Evolutionary conservation across 768 basidiomycete genomes (phyloP), one percentile per base, ranked within the genome.

Genomic region (Neoboletus brunneissimus): DNA sequence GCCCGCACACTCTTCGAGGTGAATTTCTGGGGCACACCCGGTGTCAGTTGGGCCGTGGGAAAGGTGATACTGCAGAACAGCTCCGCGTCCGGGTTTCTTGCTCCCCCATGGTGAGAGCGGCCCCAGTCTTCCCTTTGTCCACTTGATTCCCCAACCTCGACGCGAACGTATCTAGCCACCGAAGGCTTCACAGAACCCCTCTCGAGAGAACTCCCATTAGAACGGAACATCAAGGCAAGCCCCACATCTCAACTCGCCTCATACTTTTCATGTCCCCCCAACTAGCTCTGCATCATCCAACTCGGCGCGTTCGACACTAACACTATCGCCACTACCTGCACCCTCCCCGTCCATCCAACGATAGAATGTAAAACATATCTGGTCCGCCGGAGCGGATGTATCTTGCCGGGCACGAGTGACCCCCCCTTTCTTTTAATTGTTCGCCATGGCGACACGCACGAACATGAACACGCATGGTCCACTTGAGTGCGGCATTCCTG

Each of bases 1-100:
- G 75, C 74, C 4, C 64, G 73, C 4, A 53, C 58, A 5, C 16
- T 72, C 55, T 75, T 77, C 48, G 74, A 77, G 38, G 70, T 68
- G 1, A 67, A 67, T 38, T 76, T 62, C 23, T 62, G 55, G 55
- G 57, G 60, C 2, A 32, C 48, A 0, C 54, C 50, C 15, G 25
- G 34, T 32, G 65, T 76, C 10, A 64, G 61, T 32, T 61, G 55
- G 29, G 59, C 66, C 16, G 66, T 69, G 2, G 52, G 3, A 48
- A 50, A 23, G 62, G 65, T 2, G 10, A 41, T 59, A n/a, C 29
- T 59, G 0, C 66, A 60, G 22, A 63, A 63, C 11, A 55, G 59
- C 31, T 67, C 55, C 18, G 29, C 48, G 1, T 23, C 32, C 8
- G 55, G 48, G 4, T 53, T 60, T 25, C n/a, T 25, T 50, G n/a